Conservation (phyloP, 176 grass and related monocot species). For the Cenchrus fungigraminus region DNA sequence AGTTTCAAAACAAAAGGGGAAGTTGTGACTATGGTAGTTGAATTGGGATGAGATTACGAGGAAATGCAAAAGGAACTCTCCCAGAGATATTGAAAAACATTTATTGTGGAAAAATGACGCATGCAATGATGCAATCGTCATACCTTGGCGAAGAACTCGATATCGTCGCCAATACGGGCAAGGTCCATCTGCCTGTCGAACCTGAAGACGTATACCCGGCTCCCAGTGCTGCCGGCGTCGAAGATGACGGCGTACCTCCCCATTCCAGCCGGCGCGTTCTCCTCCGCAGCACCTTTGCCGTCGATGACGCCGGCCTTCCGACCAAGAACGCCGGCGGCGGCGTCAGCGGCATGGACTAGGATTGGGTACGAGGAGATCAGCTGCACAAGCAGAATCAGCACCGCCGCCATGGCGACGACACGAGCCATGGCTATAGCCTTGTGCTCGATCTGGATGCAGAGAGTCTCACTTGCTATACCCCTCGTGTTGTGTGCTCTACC, state of each 20-base stretch:
- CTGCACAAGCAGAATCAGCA: neutral
- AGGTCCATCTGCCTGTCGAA: constrained; percentile 16
- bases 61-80: no score
- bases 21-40: no score
- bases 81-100: no score
- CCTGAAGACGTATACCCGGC: constrained; percentile 10
- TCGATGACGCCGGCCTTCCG: neutral
- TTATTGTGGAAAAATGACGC: no score
- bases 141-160: constrained; percentile 25
- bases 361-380: neutral
- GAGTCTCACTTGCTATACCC: no score
- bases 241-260: constrained; percentile 27
- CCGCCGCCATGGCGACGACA: neutral
- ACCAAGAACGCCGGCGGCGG: neutral
- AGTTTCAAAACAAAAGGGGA: no score
- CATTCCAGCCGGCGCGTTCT: neutral
- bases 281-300: no score
- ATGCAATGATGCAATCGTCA: neutral
- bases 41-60: no score
- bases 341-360: neutral
- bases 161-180: neutral
- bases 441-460: no score
- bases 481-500: no score
- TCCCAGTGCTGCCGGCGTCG: constrained; percentile 26
- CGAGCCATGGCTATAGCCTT: neutral